phyloP scores from a whole-genome alignment of 176 grass and related monocot species.

The Eleusine indica region DNA sequence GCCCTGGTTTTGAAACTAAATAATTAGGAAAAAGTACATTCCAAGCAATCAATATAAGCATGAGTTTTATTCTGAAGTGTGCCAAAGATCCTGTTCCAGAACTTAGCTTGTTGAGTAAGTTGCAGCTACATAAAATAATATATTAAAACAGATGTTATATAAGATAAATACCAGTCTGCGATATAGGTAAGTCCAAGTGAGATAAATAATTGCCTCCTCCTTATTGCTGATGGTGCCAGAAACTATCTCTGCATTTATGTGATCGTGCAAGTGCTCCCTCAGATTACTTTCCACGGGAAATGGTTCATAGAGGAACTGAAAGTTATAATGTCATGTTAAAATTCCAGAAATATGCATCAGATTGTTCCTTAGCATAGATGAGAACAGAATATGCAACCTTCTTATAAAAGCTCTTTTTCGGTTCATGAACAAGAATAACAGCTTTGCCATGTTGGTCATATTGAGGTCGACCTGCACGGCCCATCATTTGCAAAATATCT shows the following conservation, averaged over 20 bases:
- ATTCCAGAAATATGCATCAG: slow-evolving; percentile 34
- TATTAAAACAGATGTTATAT: slow-evolving; percentile 18
- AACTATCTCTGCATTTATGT: slow-evolving; percentile 99
- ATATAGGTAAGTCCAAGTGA: slow-evolving; percentile 97
- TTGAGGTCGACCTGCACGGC: slow-evolving; percentile 90
- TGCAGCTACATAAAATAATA: slow-evolving; percentile 26
- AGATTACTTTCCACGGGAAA: slow-evolving; percentile 99
- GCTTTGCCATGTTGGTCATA: slow-evolving; percentile 99
- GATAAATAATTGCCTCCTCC: slow-evolving; percentile 95
- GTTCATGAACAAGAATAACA: slow-evolving; percentile 99
- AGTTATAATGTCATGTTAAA: slow-evolving; percentile 39
- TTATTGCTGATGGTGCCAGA: slow-evolving; percentile 89
- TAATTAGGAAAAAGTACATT: slow-evolving; percentile 3
- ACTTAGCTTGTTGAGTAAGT: neutral
- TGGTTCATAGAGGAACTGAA: slow-evolving; percentile 96
- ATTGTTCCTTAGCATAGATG: slow-evolving; percentile 30
- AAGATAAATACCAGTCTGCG: slow-evolving; percentile 79
- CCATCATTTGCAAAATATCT: slow-evolving; percentile 99
- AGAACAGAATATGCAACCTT: slow-evolving; percentile 61
- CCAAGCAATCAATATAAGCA: slow-evolving; percentile 19
- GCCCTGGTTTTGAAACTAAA: slow-evolving; percentile 12
- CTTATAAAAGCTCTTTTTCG: slow-evolving; percentile 99
- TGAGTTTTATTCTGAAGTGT: neutral
- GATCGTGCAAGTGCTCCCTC: slow-evolving; percentile 91
- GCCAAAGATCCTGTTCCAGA: neutral